Percentiles rank a stretch among this genome's conserved stretches.
Conservation (phyloP, 1,139 yeast species). For the Pichia sp. region DNA sequence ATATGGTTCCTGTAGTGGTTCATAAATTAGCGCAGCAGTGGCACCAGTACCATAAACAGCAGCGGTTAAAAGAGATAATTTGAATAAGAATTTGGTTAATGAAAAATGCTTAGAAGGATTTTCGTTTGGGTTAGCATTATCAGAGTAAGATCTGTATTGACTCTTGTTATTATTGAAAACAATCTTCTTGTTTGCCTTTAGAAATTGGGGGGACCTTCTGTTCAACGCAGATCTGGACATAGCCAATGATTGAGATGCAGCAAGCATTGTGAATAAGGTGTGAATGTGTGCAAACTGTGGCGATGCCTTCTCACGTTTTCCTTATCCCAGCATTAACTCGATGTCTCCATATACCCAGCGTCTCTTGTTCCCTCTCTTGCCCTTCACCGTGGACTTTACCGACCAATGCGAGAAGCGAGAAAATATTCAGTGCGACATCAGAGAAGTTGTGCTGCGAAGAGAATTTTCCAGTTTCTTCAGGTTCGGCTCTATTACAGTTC, state of each 20-base stretch:
- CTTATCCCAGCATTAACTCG: no score
- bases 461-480: background rate
- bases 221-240: conserved; percentile 2
- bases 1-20: conserved; percentile 43
- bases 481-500: background rate
- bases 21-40: conserved; percentile 37
- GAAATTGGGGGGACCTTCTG: conserved; percentile 8
- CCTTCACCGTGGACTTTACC: no score
- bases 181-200: conserved; percentile 16
- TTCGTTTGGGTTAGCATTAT: conserved; percentile 1
- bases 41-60: conserved; percentile 41
- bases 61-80: conserved; percentile 33
- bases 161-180: conserved; percentile 8
- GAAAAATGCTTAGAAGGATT: conserved; percentile 16
- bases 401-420: no score
- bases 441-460: no score
- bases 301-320: no score
- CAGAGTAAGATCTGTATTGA: conserved; percentile 14
- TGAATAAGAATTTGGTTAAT: conserved; percentile 29
- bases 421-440: no score
- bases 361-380: no score
- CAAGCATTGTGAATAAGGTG: no score
- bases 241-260: conserved; percentile 6
- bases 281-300: no score
- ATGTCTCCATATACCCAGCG: no score